These are phyloP conservation scores for Poteriospumella lacustris DNA, from an alignment of 108 stramenopile species.

Conservation along the genomic window DNA sequence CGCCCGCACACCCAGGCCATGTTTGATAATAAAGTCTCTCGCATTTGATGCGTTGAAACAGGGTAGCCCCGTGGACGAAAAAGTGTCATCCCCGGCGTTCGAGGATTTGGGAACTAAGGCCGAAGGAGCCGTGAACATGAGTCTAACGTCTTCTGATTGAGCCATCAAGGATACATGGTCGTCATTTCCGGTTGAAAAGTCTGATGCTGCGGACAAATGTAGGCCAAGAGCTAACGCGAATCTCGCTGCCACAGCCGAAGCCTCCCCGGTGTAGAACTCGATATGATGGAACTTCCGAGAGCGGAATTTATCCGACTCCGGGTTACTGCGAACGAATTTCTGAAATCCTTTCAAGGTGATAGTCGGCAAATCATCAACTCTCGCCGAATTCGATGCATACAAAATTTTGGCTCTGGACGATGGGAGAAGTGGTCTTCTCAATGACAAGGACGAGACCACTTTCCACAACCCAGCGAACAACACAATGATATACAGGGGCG, in stretches of 20 bases:
- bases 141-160: conserved; percentile 41
- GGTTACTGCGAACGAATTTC: no score
- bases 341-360: no score
- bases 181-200: conserved; percentile 41
- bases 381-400: no score
- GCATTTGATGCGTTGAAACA: conserved; percentile 38
- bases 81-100: background rate
- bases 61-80: background rate
- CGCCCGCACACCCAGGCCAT: conserved; percentile 48
- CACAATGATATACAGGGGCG: no score
- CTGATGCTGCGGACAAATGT: conserved; percentile 32
- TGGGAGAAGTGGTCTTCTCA: no score
- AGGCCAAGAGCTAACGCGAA: conserved; percentile 48
- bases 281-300: conserved; percentile 46
- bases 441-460: no score
- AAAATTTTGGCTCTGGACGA: no score
- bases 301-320: background rate
- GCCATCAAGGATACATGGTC: conserved; percentile 43
- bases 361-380: no score
- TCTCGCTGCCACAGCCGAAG: conserved; percentile 35
- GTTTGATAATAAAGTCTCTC: conserved; percentile 35
- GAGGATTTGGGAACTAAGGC: background rate
- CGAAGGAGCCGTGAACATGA: conserved; percentile 54
- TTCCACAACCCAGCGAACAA: no score
- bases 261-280: conserved; percentile 53